Conservation (phyloP, 2,329 filamentous ascomycete genomes). For the Nigrograna mackinnonii region DNA sequence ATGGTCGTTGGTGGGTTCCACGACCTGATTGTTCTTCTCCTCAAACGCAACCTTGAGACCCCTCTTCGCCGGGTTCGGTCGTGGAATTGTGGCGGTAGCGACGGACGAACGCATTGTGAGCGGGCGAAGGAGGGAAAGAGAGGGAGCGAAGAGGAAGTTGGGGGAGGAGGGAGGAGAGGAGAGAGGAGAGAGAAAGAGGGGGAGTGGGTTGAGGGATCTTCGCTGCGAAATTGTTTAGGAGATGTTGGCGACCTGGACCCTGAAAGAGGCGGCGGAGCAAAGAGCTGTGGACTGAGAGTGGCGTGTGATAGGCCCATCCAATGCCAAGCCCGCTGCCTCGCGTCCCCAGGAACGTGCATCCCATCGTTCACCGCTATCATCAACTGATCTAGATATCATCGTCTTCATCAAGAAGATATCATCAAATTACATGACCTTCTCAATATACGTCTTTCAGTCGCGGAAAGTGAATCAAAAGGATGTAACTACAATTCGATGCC, state of each 20-base stretch:
- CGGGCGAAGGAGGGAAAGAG: slow-evolving; percentile 6
- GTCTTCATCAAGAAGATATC: not conserved
- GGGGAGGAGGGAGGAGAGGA: slow-evolving; percentile 11
- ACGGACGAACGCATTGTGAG: slow-evolving; percentile 40
- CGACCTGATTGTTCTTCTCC: slow-evolving; percentile 7
- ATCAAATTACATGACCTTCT: not conserved
- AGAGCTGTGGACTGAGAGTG: no score
- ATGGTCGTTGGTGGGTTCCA: slow-evolving; percentile 6
- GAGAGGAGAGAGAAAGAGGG: not conserved
- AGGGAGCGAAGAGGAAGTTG: slow-evolving; percentile 3
- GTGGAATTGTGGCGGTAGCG: slow-evolving; percentile 34
- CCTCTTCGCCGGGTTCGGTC: slow-evolving; percentile 23
- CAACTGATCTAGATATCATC: not conserved
- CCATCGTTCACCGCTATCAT: no score
- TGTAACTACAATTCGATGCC: no score
- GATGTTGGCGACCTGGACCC: no score
- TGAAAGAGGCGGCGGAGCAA: no score
- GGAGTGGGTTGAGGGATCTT: not conserved
- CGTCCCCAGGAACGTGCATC: no score
- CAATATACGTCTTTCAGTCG: not conserved
- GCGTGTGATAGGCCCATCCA: not conserved
- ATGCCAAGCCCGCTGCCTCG: no score
- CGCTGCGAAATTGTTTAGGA: no score
- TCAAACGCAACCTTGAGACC: slow-evolving; percentile 25
- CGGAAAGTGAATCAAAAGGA: no score